These are phyloP conservation scores for Trichosanthes cucumerina DNA, from an alignment of 306 rosid species.

Conservation along the genomic window DNA sequence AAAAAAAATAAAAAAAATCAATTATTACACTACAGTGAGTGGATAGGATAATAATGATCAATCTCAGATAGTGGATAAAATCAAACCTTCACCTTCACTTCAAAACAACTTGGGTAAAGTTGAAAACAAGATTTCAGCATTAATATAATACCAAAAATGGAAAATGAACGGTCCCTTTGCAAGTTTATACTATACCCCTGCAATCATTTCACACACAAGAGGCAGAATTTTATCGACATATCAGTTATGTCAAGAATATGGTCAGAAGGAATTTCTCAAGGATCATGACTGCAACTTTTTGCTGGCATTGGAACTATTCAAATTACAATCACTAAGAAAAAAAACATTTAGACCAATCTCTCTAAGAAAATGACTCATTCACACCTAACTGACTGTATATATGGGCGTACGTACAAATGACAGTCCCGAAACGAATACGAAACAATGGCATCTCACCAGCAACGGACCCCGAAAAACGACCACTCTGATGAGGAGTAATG, in stretches of 20 bases:
- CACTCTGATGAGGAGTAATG: constrained; percentile 3
- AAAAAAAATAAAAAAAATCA: background rate
- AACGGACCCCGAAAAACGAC: background rate
- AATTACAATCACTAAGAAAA: background rate
- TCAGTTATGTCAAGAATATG: background rate
- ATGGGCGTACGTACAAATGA: background rate
- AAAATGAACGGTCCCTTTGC: background rate
- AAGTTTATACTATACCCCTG: background rate
- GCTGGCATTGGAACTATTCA: constrained; percentile 2
- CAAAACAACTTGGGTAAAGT: background rate
- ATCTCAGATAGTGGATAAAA: background rate
- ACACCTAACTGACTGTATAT: constrained; percentile 1
- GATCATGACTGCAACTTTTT: constrained; percentile 2
- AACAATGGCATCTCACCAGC: background rate
- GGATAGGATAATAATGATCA: background rate
- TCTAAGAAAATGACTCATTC: background rate
- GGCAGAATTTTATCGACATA: background rate
- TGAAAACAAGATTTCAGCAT: background rate
- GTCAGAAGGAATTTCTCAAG: background rate
- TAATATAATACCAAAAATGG: background rate
- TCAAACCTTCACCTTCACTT: background rate
- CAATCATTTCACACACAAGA: background rate
- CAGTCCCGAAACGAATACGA: background rate
- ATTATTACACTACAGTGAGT: background rate
- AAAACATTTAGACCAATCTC: background rate